Conservation (phyloP, 2,329 filamentous ascomycete species). For the Fusarium ambrosium region DNA sequence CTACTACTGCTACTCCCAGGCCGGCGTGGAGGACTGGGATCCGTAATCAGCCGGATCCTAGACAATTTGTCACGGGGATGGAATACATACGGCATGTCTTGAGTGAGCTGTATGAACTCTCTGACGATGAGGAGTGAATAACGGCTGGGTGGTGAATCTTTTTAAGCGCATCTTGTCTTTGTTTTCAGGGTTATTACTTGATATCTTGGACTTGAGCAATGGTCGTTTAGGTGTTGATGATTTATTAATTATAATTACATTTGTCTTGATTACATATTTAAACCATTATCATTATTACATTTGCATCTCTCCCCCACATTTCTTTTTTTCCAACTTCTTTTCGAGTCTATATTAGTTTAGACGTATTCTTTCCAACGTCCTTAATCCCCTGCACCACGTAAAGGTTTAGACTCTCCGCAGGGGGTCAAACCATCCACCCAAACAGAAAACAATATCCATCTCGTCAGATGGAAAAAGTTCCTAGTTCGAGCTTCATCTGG, state of each 20-base stretch:
- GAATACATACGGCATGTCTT: not conserved
- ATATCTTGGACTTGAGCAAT: not conserved
- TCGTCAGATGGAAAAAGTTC: not conserved
- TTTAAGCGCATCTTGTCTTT: not conserved
- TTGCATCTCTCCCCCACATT: no score
- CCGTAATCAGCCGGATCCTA: not conserved
- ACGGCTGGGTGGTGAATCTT: not conserved
- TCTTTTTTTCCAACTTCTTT: constrained; percentile 9
- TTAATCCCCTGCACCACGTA: constrained; percentile 47
- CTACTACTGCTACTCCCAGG: not conserved
- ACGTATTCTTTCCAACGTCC: constrained; percentile 23
- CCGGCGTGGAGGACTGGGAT: not conserved
- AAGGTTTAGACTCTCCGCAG: constrained; percentile 47
- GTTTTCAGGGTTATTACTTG: not conserved
- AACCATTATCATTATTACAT: constrained; percentile 11
- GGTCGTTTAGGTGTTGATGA: not conserved
- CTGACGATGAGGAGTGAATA: not conserved
- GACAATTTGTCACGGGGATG: not conserved
- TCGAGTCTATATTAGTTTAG: constrained; percentile 43
- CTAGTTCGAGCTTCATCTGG: constrained; percentile 30
- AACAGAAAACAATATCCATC: not conserved
- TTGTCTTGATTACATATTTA: constrained; percentile 16
- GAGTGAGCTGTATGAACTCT: not conserved
- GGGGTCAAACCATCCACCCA: constrained; percentile 37
- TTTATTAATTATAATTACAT: constrained; percentile 21